These are phyloP conservation scores for Lasiosphaeria hispida DNA, from an alignment of 495 filamentous ascomycete genomes.

Conservation along the genomic window DNA sequence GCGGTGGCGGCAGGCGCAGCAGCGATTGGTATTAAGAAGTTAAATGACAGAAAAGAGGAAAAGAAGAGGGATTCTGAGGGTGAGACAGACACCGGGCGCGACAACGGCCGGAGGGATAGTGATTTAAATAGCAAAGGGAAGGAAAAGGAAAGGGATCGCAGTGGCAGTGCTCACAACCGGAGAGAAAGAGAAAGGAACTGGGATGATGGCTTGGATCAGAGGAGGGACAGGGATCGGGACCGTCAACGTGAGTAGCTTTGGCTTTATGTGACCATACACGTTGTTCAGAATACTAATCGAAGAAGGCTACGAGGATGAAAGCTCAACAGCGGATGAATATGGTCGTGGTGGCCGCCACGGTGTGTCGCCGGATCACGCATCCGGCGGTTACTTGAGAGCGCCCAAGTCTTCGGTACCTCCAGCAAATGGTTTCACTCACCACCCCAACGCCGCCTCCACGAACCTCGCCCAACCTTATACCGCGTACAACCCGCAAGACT, in stretches of 20 bases:
- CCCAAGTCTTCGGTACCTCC: conserved; percentile 15
- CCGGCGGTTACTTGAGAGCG: conserved; percentile 51
- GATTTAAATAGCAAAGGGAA: conserved; percentile 26
- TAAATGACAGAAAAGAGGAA: conserved; percentile 51
- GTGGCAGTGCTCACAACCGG: conserved; percentile 13
- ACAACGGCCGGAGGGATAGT: conserved; percentile 15
- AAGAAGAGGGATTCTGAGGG: conserved; percentile 22
- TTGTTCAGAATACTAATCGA: not conserved
- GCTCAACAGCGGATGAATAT: conserved; percentile 31
- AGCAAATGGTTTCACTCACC: conserved; percentile 38
- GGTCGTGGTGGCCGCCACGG: conserved; percentile 34
- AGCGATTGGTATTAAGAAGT: conserved; percentile 75
- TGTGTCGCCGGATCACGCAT: conserved; percentile 50
- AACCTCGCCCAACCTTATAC: conserved; percentile 30
- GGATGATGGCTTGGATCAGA: conserved; percentile 16
- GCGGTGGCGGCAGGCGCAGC: conserved; percentile 70
- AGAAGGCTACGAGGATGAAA: conserved; percentile 43
- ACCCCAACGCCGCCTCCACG: conserved; percentile 35
- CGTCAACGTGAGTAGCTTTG: conserved; percentile 32
- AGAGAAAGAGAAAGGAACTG: conserved; percentile 22
- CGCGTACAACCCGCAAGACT: conserved; percentile 39
- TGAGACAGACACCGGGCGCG: too few relatives aligned
- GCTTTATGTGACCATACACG: not conserved
- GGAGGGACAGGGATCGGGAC: conserved; percentile 36
- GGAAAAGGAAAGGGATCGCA: conserved; percentile 16